Conservation (phyloP, 129 eudicot species). For the Lactuca saligna region DNA sequence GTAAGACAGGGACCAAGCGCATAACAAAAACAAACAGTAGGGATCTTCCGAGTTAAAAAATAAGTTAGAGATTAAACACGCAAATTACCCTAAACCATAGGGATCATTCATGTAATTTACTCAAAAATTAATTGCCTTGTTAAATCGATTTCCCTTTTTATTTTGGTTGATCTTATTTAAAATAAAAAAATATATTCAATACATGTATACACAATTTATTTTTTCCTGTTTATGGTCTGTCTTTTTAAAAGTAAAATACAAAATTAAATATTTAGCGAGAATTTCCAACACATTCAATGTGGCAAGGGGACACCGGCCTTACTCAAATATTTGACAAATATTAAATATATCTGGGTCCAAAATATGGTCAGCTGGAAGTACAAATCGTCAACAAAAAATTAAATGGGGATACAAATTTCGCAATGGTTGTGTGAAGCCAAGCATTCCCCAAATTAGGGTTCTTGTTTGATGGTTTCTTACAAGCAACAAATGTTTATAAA, state of each 20-base stretch:
- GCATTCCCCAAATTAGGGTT: constrained; percentile 23
- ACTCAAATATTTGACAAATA: not conserved
- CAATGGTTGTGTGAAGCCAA: not conserved
- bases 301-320: constrained; percentile 17
- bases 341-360: not conserved
- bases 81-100: too few relatives aligned
- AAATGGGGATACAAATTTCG: constrained; percentile 11
- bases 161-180: too few relatives aligned
- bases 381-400: constrained; percentile 20
- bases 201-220: not conserved
- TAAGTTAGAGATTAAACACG: too few relatives aligned
- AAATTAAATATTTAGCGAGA: not conserved
- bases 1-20: too few relatives aligned
- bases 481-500: constrained; percentile 15
- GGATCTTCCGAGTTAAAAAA: too few relatives aligned
- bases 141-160: too few relatives aligned
- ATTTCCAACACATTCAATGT: constrained; percentile 8
- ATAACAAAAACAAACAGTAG: too few relatives aligned
- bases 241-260: not conserved
- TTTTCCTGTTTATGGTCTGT: too few relatives aligned
- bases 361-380: not conserved
- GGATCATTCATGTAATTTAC: too few relatives aligned
- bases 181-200: not conserved
- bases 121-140: too few relatives aligned
- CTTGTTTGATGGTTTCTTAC: constrained; percentile 23